Evolutionary conservation across 1,284 basidiomycete species (phyloP).

Genomic region (Exsudoporus floridanus): DNA sequence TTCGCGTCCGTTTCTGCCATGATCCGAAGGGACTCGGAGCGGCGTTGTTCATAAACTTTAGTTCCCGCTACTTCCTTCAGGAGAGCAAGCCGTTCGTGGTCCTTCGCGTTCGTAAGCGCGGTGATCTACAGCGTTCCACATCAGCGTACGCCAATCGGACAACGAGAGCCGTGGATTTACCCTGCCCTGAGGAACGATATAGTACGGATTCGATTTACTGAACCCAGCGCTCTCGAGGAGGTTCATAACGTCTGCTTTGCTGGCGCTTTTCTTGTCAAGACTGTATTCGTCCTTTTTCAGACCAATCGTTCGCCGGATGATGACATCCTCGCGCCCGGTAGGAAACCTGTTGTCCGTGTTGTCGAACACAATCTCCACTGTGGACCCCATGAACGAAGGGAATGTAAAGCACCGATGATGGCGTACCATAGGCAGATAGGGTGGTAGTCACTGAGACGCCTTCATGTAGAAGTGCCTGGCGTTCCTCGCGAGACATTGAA

Average conservation of each 20-base stretch:
- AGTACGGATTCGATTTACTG: slow-evolving; percentile 96
- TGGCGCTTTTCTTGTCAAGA: slow-evolving; percentile 92
- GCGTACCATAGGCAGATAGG: slow-evolving; percentile 86
- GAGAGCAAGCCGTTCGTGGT: slow-evolving; percentile 88
- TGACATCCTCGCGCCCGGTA: slow-evolving; percentile 81
- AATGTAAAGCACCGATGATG: not conserved
- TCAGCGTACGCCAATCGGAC: slow-evolving; percentile 7
- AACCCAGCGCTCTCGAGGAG: slow-evolving; percentile 95
- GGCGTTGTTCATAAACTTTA: slow-evolving; percentile 95
- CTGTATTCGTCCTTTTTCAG: slow-evolving; percentile 99
- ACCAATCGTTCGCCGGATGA: slow-evolving; percentile 91
- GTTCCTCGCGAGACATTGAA: slow-evolving; percentile 91
- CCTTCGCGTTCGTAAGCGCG: slow-evolving; percentile 95
- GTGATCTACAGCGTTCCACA: slow-evolving; percentile 67
- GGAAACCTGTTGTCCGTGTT: slow-evolving; percentile 91
- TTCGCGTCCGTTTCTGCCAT: slow-evolving; percentile 97
- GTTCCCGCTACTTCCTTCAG: slow-evolving; percentile 99
- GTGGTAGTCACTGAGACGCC: slow-evolving; percentile 88
- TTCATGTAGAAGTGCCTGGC: slow-evolving; percentile 90
- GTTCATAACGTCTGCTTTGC: slow-evolving; percentile 97
- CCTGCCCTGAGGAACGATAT: slow-evolving; percentile 97
- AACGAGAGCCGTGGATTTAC: slow-evolving; percentile 48
- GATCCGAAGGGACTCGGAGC: slow-evolving; percentile 89
- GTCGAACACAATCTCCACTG: slow-evolving; percentile 84
- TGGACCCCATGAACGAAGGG: slow-evolving; percentile 21